Conservation (phyloP, 208 protist genomes). For the Pavlovales sp. region DNA sequence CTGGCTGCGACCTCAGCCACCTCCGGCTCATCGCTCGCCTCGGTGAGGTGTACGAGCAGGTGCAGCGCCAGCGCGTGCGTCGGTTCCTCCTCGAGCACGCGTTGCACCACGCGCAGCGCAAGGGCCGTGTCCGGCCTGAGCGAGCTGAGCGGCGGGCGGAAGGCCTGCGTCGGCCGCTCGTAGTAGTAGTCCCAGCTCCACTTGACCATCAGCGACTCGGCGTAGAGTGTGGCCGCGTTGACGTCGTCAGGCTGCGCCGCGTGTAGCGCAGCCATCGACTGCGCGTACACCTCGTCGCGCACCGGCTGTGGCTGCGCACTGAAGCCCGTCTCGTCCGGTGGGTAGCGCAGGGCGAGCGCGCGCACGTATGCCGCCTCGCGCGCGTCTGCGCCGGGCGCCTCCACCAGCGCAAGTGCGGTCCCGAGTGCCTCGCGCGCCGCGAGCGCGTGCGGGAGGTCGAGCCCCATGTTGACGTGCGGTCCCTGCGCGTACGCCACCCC, state of each 20-base stretch:
- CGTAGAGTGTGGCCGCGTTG: neutral
- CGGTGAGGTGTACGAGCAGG: neutral
- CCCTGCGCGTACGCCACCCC: neutral
- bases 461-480: neutral
- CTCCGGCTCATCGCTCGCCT: neutral
- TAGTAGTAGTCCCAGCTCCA: neutral
- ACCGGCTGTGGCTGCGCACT: neutral
- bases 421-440: neutral
- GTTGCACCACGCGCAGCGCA: neutral
- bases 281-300: neutral
- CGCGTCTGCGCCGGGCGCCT: too few relatives aligned
- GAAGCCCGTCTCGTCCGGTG: neutral
- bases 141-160: too few relatives aligned
- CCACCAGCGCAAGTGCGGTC: neutral
- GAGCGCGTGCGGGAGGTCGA: neutral
- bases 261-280: neutral
- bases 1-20: too few relatives aligned
- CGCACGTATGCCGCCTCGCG: neutral
- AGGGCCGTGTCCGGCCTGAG: neutral
- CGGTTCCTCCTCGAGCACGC: neutral
- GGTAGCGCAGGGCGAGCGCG: neutral
- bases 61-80: neutral
- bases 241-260: neutral
- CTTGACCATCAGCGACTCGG: neutral
- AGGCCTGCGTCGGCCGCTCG: neutral